Evolutionary conservation across 1,139 yeast species (phyloP).

Genomic region (Nakaseomyces kungkrabaensis): DNA sequence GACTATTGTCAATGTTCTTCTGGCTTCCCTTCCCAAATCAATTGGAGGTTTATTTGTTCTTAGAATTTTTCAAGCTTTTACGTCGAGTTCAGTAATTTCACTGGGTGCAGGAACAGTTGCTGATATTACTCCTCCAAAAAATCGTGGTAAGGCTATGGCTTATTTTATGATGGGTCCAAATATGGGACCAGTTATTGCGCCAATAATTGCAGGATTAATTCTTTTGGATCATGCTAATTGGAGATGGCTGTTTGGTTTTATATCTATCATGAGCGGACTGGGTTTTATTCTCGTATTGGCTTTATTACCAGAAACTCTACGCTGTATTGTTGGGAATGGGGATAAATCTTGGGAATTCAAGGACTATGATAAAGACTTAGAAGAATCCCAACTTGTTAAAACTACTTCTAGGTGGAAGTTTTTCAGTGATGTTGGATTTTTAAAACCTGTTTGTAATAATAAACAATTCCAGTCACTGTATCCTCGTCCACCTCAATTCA

Average conservation of each 20-base stretch:
- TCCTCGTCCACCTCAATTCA: constrained; percentile 44
- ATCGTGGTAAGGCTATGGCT: constrained; percentile 43
- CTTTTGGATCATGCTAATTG: constrained; percentile 35
- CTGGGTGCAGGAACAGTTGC: constrained; percentile 51
- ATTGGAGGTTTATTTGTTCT: constrained; percentile 36
- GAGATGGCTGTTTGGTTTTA: constrained; percentile 51
- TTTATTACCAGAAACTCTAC: constrained; percentile 44
- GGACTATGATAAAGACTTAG: background rate
- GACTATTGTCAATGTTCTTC: constrained; percentile 38
- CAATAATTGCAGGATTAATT: constrained; percentile 37
- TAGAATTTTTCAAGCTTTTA: constrained; percentile 44
- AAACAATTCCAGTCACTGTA: constrained; percentile 23
- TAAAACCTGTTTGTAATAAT: constrained; percentile 20
- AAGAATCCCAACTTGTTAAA: constrained; percentile 5
- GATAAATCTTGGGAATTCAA: constrained; percentile 23
- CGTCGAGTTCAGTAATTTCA: constrained; percentile 45
- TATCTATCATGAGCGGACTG: constrained; percentile 37
- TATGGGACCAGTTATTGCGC: constrained; percentile 49
- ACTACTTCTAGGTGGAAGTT: constrained; percentile 10
- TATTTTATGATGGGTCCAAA: constrained; percentile 54
- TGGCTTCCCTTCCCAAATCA: constrained; percentile 41
- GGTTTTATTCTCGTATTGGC: constrained; percentile 35
- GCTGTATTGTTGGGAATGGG: constrained; percentile 49
- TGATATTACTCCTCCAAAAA: constrained; percentile 39
- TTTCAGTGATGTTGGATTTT: constrained; percentile 20